Base-by-base conservation (phyloP, 208 protist species). In the Leishmania lainsoni region DNA sequence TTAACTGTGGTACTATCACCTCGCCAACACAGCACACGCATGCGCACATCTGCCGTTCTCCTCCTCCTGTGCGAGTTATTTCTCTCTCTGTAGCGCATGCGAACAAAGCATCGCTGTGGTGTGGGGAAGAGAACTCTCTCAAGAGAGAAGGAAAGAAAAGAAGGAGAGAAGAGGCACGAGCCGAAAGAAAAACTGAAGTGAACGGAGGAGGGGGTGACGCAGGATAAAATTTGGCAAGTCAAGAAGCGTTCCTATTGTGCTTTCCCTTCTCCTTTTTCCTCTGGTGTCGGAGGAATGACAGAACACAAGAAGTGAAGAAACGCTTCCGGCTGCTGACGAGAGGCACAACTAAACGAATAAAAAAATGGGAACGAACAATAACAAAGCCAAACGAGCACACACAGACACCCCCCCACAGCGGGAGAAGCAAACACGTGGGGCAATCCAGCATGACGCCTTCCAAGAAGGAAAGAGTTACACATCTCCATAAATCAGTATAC, bases 391-490 rank as follows among this genome's bases (percentile, higher is more conserved):
- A 78, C 65, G 66, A 66, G 35, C 26, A 59, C 81, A n/a, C 74
- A 48, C 49, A 17, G 72, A 16, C 80, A 75, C 59, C 29, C 59
- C 29, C 0, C 76, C 14, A 39, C 42, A 6, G 42, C 42, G 42
- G 42, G 42, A 66, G 48, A 63, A 61, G 45, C 54, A 75, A 77
- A 77, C 78, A 65, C 54, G 61, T 83, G 49, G 69, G 58, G 66
- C 42, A 86, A 69, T 45, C 82, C 58, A 81, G 51, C 9, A 42
- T 42, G 48, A 48, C 22, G 26, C 35, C n/a, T 14, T 74, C 26
- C 45, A 75, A 65, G 63, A 80, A 79, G 82, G 78, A 82, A 74
- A 77, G 66, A 77, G 8, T 51, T 63, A 49, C 20, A 8, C 17
- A 51, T 10, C 5, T 32, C 10, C 10, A 9, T 45, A 8, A 45